Evolutionary conservation across 2,329 filamentous ascomycete genomes (phyloP), one percentile per base, ranked within the genome.

Genomic region (Botrytis galanthina): DNA sequence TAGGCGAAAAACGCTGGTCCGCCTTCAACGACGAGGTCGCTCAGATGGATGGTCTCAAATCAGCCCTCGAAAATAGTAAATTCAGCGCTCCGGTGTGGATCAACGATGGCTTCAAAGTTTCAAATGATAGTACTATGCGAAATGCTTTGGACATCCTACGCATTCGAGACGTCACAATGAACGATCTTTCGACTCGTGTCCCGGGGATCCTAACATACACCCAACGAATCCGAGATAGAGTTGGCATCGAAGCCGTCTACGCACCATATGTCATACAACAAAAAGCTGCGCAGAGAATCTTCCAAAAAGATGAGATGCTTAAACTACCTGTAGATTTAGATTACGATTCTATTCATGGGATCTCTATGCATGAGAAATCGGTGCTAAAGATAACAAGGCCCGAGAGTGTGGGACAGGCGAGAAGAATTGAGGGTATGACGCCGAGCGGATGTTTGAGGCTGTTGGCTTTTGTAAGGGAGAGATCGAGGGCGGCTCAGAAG

Each of bases 381-480:
- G 87, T 91, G 6, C 85, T 99, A 51, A 87, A 88, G 74, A 84
- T 86, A 3, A 92, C 93, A 1, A 85, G 89, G 70, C 96, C 96
- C 0, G 93, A 97, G 82, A 97, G 89, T 75, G 86, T 99, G 35
- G 95, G 93, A 0, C 96, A 98, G 86, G 95, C 95, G 46, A 87
- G 94, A 67, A 85, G 96, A 22, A 89, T 98, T 18, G 96, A 99
- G 82, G 95, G 95, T 6, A 85, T 92, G 75, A 91, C 89, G 32
- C 89, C 90, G 0, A 84, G 87, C 0, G 89, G 88, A 0, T 87
- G 87, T 73, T 79, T 91, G 61, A 83, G 88, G 72, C 80, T 96
- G 75, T 82, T 95, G 73, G 86, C 85, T 37, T 87, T 88, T 80
- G 90, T 94, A 75, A 67, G 73, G 73, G 35, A 75, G 72, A 59